phyloP scores from a whole-genome alignment of 495 filamentous ascomycete species.

The Aspergillus wentii region DNA sequence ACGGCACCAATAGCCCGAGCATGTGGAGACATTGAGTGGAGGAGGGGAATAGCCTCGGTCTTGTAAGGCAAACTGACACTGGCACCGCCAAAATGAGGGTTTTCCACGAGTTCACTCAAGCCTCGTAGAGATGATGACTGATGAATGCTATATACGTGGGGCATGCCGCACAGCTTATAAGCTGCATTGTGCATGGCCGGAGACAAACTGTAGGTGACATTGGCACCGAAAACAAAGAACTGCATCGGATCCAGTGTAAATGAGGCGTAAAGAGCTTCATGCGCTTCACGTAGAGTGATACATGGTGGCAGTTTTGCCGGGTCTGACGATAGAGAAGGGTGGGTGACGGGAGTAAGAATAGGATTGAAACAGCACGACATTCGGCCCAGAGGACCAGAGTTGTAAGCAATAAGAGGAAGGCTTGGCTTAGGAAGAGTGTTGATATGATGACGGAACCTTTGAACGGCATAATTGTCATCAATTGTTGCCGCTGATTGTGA shows the following conservation, averaged over 20 bases:
- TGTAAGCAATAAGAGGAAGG: constrained; percentile 63
- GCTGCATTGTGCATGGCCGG: constrained; percentile 67
- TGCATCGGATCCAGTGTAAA: constrained; percentile 49
- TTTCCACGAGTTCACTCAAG: constrained; percentile 58
- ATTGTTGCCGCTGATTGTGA: constrained; percentile 34
- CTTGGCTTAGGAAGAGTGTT: constrained; percentile 18
- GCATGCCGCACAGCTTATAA: constrained; percentile 65
- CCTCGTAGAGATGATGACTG: constrained; percentile 60
- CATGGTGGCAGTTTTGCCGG: constrained; percentile 23
- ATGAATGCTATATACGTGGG: constrained; percentile 64
- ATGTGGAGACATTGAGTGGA: constrained; percentile 67
- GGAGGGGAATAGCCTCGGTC: constrained; percentile 61
- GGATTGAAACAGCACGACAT: constrained; percentile 60
- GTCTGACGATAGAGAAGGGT: constrained; percentile 21
- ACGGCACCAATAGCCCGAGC: constrained; percentile 74
- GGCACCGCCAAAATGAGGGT: constrained; percentile 68
- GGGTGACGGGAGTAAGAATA: constrained; percentile 58
- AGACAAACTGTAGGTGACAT: constrained; percentile 40
- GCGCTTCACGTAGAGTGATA: constrained; percentile 38
- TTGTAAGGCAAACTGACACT: constrained; percentile 72
- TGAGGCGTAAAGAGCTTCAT: constrained; percentile 47
- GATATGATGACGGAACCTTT: constrained; percentile 31
- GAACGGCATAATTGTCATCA: constrained; percentile 39
- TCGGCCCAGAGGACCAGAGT: constrained; percentile 62
- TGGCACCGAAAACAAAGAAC: constrained; percentile 40